Conservation (phyloP, 2,329 filamentous ascomycete genomes). For the Fusarium brachygibbosum region DNA sequence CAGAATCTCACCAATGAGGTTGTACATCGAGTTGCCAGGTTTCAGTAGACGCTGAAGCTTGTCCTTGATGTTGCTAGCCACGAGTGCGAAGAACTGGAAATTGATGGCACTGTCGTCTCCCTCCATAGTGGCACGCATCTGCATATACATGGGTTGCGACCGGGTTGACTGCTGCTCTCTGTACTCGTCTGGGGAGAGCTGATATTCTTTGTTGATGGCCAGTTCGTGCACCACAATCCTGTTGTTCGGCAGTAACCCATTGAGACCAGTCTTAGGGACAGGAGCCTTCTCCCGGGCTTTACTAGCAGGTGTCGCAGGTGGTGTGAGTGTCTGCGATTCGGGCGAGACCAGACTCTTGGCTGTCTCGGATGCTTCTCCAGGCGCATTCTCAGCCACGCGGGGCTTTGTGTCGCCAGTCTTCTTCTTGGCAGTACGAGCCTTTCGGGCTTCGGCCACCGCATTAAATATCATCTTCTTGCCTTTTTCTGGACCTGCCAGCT, state of each 20-base stretch:
- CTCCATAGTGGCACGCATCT: constrained; percentile 73
- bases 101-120: constrained; percentile 74
- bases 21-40: constrained; percentile 79
- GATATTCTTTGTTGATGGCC: constrained; percentile 82
- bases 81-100: constrained; percentile 76
- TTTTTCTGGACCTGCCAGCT: constrained; percentile 77
- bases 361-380: constrained; percentile 56
- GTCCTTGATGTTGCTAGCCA: constrained; percentile 77
- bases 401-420: constrained; percentile 78
- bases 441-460: constrained; percentile 79
- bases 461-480: constrained; percentile 81
- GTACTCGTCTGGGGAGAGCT: constrained; percentile 73
- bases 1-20: constrained; percentile 79
- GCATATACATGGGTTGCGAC: constrained; percentile 66
- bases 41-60: constrained; percentile 80
- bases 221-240: constrained; percentile 82
- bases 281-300: constrained; percentile 57
- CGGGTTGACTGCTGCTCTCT: constrained; percentile 67
- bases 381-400: constrained; percentile 68
- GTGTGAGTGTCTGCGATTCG: constrained; percentile 65
- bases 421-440: constrained; percentile 73
- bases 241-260: constrained; percentile 76
- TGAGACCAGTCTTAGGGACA: constrained; percentile 58
- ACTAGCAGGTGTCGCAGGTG: constrained; percentile 64
- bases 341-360: constrained; percentile 56